These are phyloP conservation scores for Prunus yedoensis DNA, from an alignment of 331 rosid genomes.

Conservation along the genomic window DNA sequence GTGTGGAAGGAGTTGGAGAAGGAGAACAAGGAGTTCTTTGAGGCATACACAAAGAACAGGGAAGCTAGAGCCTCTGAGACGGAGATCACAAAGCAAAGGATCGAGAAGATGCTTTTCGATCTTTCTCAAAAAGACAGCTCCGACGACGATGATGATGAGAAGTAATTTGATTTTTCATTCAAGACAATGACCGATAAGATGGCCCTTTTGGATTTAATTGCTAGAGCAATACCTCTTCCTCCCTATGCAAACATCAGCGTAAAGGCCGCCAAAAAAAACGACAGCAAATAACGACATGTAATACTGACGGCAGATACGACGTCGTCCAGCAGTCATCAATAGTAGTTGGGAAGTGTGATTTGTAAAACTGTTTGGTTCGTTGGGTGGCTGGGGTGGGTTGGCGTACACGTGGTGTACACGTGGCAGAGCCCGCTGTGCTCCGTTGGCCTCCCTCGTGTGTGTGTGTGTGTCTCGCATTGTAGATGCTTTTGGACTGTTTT, in stretches of 20 bases:
- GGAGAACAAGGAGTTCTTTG: constrained; percentile 91
- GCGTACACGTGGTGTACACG: constrained; percentile 17
- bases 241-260: neutral
- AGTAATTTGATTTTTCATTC: neutral
- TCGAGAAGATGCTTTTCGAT: constrained; percentile 40
- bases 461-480: too few relatives aligned
- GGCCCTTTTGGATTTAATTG: neutral
- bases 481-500: too few relatives aligned
- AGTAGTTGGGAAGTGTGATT: constrained; percentile 6
- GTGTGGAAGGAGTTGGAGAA: constrained; percentile 96
- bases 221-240: too few relatives aligned
- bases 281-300: neutral
- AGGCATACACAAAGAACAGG: constrained; percentile 53
- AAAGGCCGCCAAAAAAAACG: neutral
- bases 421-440: neutral
- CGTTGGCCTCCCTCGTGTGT: neutral
- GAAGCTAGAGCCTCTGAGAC: constrained; percentile 25
- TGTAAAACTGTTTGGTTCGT: neutral
- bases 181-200: neutral
- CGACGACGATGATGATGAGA: neutral
- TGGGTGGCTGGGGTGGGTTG: constrained; percentile 13
- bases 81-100: constrained; percentile 39
- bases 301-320: neutral
- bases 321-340: neutral
- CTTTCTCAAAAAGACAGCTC: constrained; percentile 20